Base-by-base conservation (phyloP, 495 filamentous ascomycete genomes). In the Jackrogersella minutella region DNA sequence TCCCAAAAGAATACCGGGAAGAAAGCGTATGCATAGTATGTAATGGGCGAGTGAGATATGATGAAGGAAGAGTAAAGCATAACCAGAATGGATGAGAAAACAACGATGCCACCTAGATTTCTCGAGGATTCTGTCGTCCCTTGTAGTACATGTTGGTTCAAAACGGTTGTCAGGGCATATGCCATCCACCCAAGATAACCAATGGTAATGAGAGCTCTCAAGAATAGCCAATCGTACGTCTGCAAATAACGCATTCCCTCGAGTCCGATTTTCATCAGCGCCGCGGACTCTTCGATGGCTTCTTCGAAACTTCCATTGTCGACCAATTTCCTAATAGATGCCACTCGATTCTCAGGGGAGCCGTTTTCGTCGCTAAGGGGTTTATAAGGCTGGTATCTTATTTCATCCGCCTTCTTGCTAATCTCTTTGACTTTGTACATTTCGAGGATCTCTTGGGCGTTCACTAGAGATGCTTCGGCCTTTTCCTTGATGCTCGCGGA, bases 1-100 rank as follows among this genome's bases (percentile, higher is more conserved):
- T 97, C 93, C 95, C 96, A 99, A 81, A 99, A 97, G 43, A 88
- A 86, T 1, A 95, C 87, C 0, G 96, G 94, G 75, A 98, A 99
- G 66, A 94, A 82, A 4, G 87, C 93, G 73, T 98, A 99, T 21
- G 88, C 88, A 68, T 98, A 98, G 74, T 98, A 99, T 4, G 91
- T 91, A 66, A 84, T 81, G 0, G 94, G 88, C 2, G 93, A 94
- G 28, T 86, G 84, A 34, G 96, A 93, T 56, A 92, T 81, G 56
- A 88, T 77, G 40, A 99, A 89, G 5, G 91, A 86, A 2, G 93
- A 88, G 67, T 90, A 97, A 13, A 98, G 74, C 3, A 80, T 83
- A 3, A 89, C 85, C 16, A 96, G 79, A n/a, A 90, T 70, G 0
- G 93, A 91, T 0, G 88, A 86, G 72, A 97, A 97, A 66, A 88